Percentiles rank a stretch among this genome's conserved stretches.
phyloP scores from a whole-genome alignment of 2,329 filamentous ascomycete genomes.

The Penicillium paneum region DNA sequence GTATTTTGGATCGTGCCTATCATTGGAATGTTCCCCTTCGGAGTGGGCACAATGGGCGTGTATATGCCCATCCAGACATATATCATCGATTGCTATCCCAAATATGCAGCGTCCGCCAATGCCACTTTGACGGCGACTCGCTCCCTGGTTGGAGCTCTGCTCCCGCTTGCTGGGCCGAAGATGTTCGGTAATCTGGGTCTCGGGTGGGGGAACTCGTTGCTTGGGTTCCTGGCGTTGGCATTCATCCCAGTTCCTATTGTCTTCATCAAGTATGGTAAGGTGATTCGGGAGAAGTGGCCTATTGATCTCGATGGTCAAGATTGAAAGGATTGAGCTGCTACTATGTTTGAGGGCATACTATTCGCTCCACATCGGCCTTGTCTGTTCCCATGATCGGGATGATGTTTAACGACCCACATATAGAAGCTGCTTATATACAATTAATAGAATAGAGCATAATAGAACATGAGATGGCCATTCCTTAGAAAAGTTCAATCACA shows the following conservation, averaged over 20 bases:
- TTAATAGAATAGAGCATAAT: not conserved
- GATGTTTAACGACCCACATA: not conserved
- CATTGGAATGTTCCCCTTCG: slow-evolving; percentile 55
- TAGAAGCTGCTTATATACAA: not conserved
- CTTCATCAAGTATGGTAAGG: slow-evolving; percentile 10
- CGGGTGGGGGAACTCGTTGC: slow-evolving; percentile 22
- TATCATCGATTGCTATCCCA: slow-evolving; percentile 55
- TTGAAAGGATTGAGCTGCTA: not conserved
- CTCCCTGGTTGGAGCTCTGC: slow-evolving; percentile 39
- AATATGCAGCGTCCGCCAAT: slow-evolving; percentile 48
- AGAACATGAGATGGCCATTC: not conserved
- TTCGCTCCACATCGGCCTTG: not conserved
- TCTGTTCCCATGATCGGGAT: not conserved
- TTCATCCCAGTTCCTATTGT: slow-evolving; percentile 16
- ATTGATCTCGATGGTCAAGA: slow-evolving; percentile 9
- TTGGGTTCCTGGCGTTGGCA: slow-evolving; percentile 19
- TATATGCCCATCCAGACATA: slow-evolving; percentile 59
- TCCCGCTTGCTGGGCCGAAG: slow-evolving; percentile 17
- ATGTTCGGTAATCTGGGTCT: slow-evolving; percentile 16
- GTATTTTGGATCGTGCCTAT: slow-evolving; percentile 59
- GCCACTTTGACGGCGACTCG: slow-evolving; percentile 55
- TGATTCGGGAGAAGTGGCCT: slow-evolving; percentile 16
- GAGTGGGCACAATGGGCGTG: slow-evolving; percentile 51
- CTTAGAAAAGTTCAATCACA: slow-evolving; percentile 8
- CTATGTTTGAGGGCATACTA: not conserved